These are phyloP conservation scores for Ustilago tritici DNA, from an alignment of 1,284 basidiomycete genomes.

Conservation along the genomic window DNA sequence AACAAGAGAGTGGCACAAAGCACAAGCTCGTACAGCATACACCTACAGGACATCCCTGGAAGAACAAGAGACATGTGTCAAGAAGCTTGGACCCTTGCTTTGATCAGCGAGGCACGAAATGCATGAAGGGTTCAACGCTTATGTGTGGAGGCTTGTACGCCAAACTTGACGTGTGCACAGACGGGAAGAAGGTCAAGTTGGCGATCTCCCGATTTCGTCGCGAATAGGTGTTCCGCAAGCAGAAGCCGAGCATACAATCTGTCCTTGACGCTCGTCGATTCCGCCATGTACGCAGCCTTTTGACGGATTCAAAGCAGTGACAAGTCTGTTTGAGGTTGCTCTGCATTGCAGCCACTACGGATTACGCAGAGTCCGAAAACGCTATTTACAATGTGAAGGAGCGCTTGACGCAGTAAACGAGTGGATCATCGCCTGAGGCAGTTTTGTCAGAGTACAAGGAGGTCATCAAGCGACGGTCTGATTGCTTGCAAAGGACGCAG, in stretches of 20 bases:
- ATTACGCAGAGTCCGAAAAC: neutral
- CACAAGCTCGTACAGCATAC: neutral
- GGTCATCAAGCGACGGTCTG: neutral
- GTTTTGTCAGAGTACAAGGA: neutral
- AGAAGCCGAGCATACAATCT: neutral
- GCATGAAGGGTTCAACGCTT: slow-evolving; percentile 3
- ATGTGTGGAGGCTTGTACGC: slow-evolving; percentile 22
- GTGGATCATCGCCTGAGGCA: neutral
- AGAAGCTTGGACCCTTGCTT: slow-evolving; percentile 28
- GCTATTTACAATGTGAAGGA: slow-evolving; percentile 20
- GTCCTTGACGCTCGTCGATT: neutral
- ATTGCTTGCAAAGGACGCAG: neutral
- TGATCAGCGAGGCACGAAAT: slow-evolving; percentile 28
- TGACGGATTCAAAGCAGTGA: neutral
- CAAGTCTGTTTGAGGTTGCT: neutral
- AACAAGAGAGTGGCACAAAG: neutral
- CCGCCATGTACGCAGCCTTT: neutral
- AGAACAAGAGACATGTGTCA: slow-evolving; percentile 13
- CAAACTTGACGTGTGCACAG: slow-evolving; percentile 21
- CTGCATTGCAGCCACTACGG: slow-evolving; percentile 2
- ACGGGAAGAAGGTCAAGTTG: neutral
- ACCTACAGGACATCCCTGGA: neutral
- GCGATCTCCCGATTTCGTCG: slow-evolving; percentile 8
- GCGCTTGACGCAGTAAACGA: neutral
- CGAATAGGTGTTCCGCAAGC: neutral